These are phyloP conservation scores for Closterium sp. DNA, from an alignment of 139 green algal genomes.

Conservation along the genomic window DNA sequence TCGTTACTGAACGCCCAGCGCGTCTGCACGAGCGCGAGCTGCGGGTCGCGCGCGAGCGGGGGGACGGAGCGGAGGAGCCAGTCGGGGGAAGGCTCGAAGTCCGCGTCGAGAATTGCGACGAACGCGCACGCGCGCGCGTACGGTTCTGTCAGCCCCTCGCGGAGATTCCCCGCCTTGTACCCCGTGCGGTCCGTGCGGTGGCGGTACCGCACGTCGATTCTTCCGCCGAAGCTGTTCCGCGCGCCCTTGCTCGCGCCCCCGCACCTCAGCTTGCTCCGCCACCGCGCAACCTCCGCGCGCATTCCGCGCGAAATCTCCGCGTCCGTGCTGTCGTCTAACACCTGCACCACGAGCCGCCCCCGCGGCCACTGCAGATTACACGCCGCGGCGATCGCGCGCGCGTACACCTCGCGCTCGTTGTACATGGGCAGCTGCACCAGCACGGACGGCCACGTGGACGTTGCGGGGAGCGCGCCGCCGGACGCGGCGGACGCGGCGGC, in stretches of 20 bases:
- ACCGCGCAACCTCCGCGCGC: conserved; percentile 7
- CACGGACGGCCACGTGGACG: conserved; percentile 8
- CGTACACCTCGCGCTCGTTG: conserved; percentile 45
- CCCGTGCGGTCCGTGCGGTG: conserved; percentile 1
- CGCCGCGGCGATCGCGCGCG: conserved; percentile 8
- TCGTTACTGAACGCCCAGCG: conserved; percentile 33
- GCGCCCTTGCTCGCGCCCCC: background rate
- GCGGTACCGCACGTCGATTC: conserved; percentile 33
- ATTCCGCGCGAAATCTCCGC: conserved; percentile 19
- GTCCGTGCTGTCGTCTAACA: conserved; percentile 44
- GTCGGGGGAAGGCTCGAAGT: conserved; percentile 41
- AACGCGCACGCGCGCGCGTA: conserved; percentile 31
- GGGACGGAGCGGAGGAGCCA: conserved; percentile 33
- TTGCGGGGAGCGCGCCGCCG: background rate
- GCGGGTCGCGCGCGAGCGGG: conserved; percentile 29
- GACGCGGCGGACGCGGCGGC: background rate
- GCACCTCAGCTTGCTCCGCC: conserved; percentile 14
- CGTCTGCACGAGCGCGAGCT: conserved; percentile 41
- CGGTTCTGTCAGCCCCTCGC: conserved; percentile 9
- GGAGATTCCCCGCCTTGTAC: conserved; percentile 47
- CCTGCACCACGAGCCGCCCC: conserved; percentile 33
- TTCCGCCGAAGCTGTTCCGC: background rate
- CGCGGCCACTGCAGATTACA: conserved; percentile 33
- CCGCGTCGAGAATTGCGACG: conserved; percentile 46
- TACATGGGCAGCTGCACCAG: conserved; percentile 38